Conservation (phyloP, 2,329 filamentous ascomycete species). For the Tolypocladium guangdongense region DNA sequence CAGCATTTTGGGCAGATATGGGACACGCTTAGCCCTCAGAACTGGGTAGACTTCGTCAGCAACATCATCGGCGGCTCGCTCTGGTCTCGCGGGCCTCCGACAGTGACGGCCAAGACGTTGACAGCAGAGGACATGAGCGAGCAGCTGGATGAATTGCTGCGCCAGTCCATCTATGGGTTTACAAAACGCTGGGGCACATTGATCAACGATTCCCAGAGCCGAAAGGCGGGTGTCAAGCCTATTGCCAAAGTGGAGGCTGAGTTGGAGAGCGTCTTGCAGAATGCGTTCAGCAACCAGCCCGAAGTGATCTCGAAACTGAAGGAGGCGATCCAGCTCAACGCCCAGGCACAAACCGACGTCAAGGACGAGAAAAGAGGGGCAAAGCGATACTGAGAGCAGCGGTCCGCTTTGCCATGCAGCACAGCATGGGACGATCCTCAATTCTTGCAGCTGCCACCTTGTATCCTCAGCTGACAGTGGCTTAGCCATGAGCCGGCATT, state of each 20-base stretch:
- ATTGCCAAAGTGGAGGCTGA: constrained; percentile 44
- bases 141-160: constrained; percentile 50
- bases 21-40: constrained; percentile 49
- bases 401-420: not conserved
- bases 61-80: constrained; percentile 45
- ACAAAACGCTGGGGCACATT: constrained; percentile 47
- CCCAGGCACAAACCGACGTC: constrained; percentile 38
- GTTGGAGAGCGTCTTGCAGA: constrained; percentile 43
- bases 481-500: not conserved
- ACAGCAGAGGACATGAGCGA: constrained; percentile 50
- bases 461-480: too few relatives aligned
- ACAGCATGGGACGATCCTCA: not conserved
- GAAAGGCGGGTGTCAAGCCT: constrained; percentile 37
- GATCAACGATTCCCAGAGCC: constrained; percentile 35
- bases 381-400: constrained; percentile 10
- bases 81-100: constrained; percentile 28
- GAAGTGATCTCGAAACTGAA: constrained; percentile 49
- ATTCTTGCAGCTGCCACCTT: not conserved
- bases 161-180: constrained; percentile 52
- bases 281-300: constrained; percentile 47
- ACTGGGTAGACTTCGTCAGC: constrained; percentile 47
- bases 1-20: constrained; percentile 56
- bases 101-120: constrained; percentile 27
- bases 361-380: constrained; percentile 23
- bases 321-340: constrained; percentile 48